These are phyloP conservation scores for Boletus bicolor DNA, from an alignment of 768 basidiomycete genomes.

Conservation along the genomic window DNA sequence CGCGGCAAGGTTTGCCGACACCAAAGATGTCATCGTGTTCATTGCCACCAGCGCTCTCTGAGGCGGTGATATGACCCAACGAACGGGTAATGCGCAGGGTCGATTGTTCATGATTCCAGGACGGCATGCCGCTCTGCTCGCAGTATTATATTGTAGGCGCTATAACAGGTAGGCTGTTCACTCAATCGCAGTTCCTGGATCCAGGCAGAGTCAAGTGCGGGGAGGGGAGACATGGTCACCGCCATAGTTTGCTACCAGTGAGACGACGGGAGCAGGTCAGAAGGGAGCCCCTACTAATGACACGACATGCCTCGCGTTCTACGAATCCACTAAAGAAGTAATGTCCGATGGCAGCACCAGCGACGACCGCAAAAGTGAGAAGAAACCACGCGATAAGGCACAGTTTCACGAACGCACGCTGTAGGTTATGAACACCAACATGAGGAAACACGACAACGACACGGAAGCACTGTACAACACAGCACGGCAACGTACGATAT, in stretches of 20 bases:
- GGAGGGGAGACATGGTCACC: too few species aligned
- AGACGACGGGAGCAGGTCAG: too few species aligned
- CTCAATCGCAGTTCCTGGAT: too few species aligned
- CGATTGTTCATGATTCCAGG: background rate
- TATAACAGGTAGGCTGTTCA: too few species aligned
- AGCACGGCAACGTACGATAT: conserved; percentile 54
- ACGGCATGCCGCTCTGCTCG: too few species aligned
- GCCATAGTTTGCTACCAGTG: too few species aligned
- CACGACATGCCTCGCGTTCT: conserved; percentile 77
- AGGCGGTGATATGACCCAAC: background rate
- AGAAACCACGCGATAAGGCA: background rate
- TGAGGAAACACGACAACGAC: conserved; percentile 84
- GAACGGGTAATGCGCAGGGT: background rate
- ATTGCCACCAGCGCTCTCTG: too few species aligned
- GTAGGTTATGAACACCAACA: conserved; percentile 97
- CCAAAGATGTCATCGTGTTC: background rate
- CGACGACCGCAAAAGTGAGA: conserved; percentile 75
- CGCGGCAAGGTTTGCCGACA: background rate
- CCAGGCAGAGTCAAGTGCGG: too few species aligned
- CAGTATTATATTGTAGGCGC: too few species aligned
- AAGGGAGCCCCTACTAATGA: conserved; percentile 44
- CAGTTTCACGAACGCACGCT: conserved; percentile 55
- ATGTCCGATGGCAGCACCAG: conserved; percentile 83
- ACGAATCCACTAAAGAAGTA: conserved; percentile 68
- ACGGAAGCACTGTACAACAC: conserved; percentile 70